A percentile compares a stretch with the other conserved stretches of the same genome.
phyloP scores from a whole-genome alignment of 75 land plant species.

The Sequoiadendron giganteum region DNA sequence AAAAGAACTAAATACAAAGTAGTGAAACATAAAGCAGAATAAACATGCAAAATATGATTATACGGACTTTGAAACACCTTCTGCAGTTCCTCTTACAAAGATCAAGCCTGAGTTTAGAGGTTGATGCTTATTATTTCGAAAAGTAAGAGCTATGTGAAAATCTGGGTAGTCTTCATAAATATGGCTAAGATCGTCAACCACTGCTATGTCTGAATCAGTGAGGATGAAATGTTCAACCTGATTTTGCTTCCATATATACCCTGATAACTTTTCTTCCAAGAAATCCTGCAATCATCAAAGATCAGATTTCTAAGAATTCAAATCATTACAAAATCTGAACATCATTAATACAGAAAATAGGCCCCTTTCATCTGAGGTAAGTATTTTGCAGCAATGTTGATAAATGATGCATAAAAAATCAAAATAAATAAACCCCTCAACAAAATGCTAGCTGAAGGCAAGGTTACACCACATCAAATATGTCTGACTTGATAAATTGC shows the following conservation, averaged over 20 bases:
- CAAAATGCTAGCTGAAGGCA: neutral
- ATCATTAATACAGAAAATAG: neutral
- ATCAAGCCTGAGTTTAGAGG: slow-evolving; percentile 94
- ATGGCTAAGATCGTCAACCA: slow-evolving; percentile 68
- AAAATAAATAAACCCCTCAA: neutral
- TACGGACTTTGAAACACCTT: slow-evolving; percentile 57
- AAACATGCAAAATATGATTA: neutral
- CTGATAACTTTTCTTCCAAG: slow-evolving; percentile 34
- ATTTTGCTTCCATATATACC: slow-evolving; percentile 14
- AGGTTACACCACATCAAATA: neutral
- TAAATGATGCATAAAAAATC: neutral
- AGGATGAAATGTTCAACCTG: slow-evolving; percentile 63
- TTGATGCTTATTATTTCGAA: slow-evolving; percentile 87
- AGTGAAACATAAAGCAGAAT: neutral
- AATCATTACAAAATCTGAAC: neutral
- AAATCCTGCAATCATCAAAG: slow-evolving; percentile 46
- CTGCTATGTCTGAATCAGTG: slow-evolving; percentile 86
- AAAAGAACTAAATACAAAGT: neutral
- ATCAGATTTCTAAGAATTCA: neutral
- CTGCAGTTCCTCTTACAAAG: slow-evolving; percentile 72
- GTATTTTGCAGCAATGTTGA: neutral
- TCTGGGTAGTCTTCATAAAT: slow-evolving; percentile 47
- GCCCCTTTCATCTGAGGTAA: neutral
- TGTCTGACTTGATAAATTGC: neutral
- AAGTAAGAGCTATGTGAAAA: slow-evolving; percentile 89